Evolutionary conservation across 345 rosid species (phyloP).

Genomic region (Lumnitzera littorea): DNA sequence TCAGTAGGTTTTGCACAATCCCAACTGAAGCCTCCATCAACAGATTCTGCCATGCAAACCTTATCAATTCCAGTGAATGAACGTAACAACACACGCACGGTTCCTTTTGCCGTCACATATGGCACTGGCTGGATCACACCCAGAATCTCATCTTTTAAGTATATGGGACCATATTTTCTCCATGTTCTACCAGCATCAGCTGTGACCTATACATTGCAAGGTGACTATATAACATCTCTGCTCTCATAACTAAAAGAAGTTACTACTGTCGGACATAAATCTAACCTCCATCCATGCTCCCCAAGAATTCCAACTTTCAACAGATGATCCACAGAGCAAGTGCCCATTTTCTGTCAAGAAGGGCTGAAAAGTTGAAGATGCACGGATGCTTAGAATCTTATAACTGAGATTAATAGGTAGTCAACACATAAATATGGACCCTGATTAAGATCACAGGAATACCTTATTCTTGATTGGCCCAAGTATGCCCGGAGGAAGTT

Average conservation of each 20-base stretch:
- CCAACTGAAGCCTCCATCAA: constrained; percentile 69
- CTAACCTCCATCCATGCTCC: constrained; percentile 92
- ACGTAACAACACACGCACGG: constrained; percentile 54
- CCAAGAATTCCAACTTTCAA: constrained; percentile 97
- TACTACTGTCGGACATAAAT: constrained; percentile 6
- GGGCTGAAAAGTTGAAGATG: constrained; percentile 40
- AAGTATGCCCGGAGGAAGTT: constrained; percentile 83
- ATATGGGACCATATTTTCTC: constrained; percentile 80
- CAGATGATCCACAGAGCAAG: constrained; percentile 84
- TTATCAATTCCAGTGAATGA: constrained; percentile 52
- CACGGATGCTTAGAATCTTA: neutral
- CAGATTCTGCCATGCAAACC: constrained; percentile 75
- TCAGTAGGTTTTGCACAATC: constrained; percentile 56
- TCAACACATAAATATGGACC: neutral
- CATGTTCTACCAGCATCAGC: constrained; percentile 70
- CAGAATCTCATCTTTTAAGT: constrained; percentile 48
- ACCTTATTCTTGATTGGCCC: constrained; percentile 95
- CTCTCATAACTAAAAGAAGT: constrained; percentile 7
- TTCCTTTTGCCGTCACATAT: constrained; percentile 49
- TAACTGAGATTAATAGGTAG: neutral
- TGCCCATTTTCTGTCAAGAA: constrained; percentile 57
- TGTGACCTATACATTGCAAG: constrained; percentile 44
- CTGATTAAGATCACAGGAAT: neutral
- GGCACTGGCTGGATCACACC: constrained; percentile 97
- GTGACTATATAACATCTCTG: neutral